phyloP scores from a whole-genome alignment of 148 eudicot genomes.

The Euryodendron excelsum region DNA sequence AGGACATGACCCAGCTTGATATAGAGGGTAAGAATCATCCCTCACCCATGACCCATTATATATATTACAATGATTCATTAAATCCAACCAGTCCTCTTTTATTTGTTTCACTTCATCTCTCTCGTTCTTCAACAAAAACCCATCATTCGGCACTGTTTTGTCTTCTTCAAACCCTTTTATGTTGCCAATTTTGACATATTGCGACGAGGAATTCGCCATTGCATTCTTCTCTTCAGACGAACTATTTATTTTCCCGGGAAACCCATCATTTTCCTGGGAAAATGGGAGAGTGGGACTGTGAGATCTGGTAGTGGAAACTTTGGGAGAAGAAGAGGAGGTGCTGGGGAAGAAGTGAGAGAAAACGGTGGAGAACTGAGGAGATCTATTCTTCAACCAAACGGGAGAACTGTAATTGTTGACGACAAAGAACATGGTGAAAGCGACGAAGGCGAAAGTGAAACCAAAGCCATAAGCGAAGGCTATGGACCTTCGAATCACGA shows the following conservation, averaged over 20 bases:
- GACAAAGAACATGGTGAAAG: slow-evolving; percentile 36
- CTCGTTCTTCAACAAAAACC: too few species aligned
- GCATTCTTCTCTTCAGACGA: neutral
- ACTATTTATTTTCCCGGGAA: neutral
- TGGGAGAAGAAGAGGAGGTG: slow-evolving; percentile 12
- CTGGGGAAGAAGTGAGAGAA: slow-evolving; percentile 38
- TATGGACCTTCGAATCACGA: slow-evolving; percentile 25
- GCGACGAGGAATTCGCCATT: neutral
- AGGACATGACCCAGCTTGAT: slow-evolving; percentile 68
- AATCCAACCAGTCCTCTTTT: slow-evolving; percentile 22
- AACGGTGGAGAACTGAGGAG: slow-evolving; percentile 36
- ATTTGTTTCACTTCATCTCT: neutral
- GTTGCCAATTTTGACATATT: neutral
- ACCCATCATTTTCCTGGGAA: neutral
- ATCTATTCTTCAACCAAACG: slow-evolving; percentile 21
- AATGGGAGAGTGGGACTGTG: neutral
- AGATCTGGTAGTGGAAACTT: neutral
- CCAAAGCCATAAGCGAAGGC: slow-evolving; percentile 33
- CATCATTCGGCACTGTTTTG: neutral
- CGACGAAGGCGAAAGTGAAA: slow-evolving; percentile 35
- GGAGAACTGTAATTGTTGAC: slow-evolving; percentile 24
- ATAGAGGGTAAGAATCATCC: slow-evolving; percentile 60
- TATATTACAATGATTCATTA: slow-evolving; percentile 45
- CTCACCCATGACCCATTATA: slow-evolving; percentile 75
- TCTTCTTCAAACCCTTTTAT: neutral